Conservation (phyloP, 1,284 basidiomycete species). For the Sphagnurus paluster region DNA sequence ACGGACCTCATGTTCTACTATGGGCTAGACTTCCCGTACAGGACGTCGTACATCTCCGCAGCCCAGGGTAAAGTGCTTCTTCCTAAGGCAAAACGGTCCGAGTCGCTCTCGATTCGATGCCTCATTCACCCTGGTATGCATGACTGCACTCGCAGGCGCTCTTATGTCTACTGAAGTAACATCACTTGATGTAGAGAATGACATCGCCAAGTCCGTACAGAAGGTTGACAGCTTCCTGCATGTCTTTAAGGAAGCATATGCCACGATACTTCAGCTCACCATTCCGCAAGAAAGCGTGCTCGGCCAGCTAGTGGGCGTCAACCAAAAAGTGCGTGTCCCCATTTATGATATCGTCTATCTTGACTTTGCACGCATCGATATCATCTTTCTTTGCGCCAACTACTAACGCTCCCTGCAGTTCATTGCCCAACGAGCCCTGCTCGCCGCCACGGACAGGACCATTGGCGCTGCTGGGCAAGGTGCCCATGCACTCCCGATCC, state of each 20-base stretch:
- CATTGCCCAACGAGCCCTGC: slow-evolving; percentile 5
- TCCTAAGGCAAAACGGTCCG: slow-evolving; percentile 36
- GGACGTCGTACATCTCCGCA: slow-evolving; percentile 38
- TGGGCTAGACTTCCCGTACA: slow-evolving; percentile 42
- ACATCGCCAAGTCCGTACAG: slow-evolving; percentile 37
- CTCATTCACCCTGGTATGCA: slow-evolving; percentile 37
- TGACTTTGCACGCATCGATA: neutral
- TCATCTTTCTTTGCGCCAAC: neutral
- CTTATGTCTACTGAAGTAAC: neutral
- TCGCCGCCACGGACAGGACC: neutral
- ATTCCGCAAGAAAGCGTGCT: slow-evolving; percentile 22
- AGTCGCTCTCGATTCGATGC: slow-evolving; percentile 43
- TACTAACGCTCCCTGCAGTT: neutral
- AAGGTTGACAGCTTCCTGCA: slow-evolving; percentile 32
- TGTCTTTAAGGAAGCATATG: slow-evolving; percentile 36
- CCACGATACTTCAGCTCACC: slow-evolving; percentile 21
- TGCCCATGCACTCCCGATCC: slow-evolving; percentile 2
- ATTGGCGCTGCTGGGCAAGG: too few relatives aligned
- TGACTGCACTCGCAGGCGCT: neutral
- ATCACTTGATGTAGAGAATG: slow-evolving; percentile 30
- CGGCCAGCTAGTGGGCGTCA: slow-evolving; percentile 24
- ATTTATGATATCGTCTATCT: neutral
- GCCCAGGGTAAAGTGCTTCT: slow-evolving; percentile 30
- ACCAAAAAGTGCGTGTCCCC: slow-evolving; percentile 20
- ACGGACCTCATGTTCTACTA: slow-evolving; percentile 49